A percentile compares a stretch with the other conserved stretches of the same genome.
Evolutionary conservation across 495 filamentous ascomycete genomes (phyloP).

Genomic region (Aspergillus ostianus): DNA sequence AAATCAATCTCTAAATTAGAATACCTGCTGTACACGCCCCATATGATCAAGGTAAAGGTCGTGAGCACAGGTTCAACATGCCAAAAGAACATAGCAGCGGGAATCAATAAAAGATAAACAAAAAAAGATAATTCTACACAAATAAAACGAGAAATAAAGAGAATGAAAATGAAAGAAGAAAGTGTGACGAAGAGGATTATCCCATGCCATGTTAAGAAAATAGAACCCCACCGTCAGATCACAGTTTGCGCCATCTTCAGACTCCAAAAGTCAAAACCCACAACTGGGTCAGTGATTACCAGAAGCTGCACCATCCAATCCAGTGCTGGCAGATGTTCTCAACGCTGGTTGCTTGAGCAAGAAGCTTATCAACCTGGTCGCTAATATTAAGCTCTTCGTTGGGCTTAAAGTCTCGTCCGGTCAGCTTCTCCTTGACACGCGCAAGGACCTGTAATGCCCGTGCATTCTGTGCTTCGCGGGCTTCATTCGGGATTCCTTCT

Average conservation of each 20-base stretch:
- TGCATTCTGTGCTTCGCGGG: constrained; percentile 84
- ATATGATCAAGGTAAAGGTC: constrained; percentile 3
- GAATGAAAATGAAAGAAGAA: constrained; percentile 10
- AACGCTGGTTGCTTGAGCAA: constrained; percentile 90
- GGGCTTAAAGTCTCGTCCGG: constrained; percentile 62
- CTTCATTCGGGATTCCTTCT: constrained; percentile 50
- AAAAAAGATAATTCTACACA: constrained; percentile 16
- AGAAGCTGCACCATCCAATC: constrained; percentile 96
- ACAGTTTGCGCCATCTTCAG: constrained; percentile 17
- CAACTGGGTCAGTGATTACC: constrained; percentile 51
- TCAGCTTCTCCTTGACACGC: constrained; percentile 92
- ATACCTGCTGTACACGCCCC: not conserved
- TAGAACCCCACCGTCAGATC: constrained; percentile 15
- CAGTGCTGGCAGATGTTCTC: constrained; percentile 99
- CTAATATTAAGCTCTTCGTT: constrained; percentile 80
- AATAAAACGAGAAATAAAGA: constrained; percentile 3
- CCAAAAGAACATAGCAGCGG: constrained; percentile 3
- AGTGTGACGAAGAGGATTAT: constrained; percentile 9
- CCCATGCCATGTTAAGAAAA: constrained; percentile 11
- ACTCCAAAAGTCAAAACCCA: constrained; percentile 16
- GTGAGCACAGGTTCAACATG: constrained; percentile 6
- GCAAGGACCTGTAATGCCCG: constrained; percentile 88
- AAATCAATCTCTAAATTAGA: not conserved
- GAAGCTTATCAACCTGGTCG: constrained; percentile 87
- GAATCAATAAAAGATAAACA: constrained; percentile 6